Conservation (phyloP, 257 asterid species). For the Ballota nigra region DNA sequence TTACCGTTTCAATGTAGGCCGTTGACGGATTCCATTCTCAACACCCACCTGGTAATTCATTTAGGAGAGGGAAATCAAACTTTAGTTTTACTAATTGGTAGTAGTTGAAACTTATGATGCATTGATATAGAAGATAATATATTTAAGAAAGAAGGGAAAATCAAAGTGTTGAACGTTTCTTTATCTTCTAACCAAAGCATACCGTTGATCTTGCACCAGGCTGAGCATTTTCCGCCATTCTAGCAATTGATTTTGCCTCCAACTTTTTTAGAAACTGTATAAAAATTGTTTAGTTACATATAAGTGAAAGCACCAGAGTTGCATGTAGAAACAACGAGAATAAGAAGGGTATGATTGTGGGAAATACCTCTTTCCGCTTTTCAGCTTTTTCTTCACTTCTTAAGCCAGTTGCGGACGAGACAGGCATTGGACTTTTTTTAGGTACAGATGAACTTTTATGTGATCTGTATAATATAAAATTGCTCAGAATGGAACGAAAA, state of each 20-base stretch:
- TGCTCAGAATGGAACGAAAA: neutral
- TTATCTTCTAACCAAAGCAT: conserved; percentile 22
- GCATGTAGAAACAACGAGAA: conserved; percentile 10
- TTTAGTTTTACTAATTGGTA: neutral
- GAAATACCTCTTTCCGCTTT: conserved; percentile 68
- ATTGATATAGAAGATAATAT: neutral
- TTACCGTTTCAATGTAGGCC: conserved; percentile 22
- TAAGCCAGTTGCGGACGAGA: conserved; percentile 42
- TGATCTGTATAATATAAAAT: conserved; percentile 36
- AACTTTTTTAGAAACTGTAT: conserved; percentile 44
- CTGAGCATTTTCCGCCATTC: conserved; percentile 52
- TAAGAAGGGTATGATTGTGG: neutral
- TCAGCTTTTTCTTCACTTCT: conserved; percentile 54
- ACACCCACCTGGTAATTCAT: conserved; percentile 25
- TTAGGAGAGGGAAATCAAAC: neutral
- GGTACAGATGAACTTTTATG: conserved; percentile 35
- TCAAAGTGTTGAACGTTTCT: neutral
- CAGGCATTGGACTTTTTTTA: conserved; percentile 28
- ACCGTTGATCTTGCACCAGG: conserved; percentile 52
- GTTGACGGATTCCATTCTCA: conserved; percentile 25
- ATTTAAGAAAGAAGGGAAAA: neutral
- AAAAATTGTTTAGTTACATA: neutral
- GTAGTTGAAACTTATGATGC: neutral
- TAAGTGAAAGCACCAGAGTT: neutral
- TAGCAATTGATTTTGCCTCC: conserved; percentile 57